Percentiles rank a stretch among this genome's conserved stretches.
phyloP scores from a whole-genome alignment of 495 filamentous ascomycete genomes.

The Platismatia glauca region DNA sequence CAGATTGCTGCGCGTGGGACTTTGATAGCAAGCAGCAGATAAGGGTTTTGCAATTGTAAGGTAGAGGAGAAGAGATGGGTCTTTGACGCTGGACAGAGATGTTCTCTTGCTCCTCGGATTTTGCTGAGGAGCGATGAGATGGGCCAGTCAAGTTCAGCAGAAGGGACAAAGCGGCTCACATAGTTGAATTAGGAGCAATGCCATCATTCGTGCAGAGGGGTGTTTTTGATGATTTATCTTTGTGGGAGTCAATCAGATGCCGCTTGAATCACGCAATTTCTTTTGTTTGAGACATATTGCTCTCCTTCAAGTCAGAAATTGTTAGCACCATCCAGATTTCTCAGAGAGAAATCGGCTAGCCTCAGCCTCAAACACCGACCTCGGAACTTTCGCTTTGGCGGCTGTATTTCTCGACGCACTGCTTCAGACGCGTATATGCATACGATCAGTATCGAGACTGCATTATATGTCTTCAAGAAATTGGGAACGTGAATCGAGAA shows the following conservation, averaged over 20 bases:
- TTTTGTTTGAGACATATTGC: too few relatives aligned
- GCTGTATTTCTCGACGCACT: neutral
- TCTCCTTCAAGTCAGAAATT: too few relatives aligned
- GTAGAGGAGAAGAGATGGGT: too few relatives aligned
- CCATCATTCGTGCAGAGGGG: neutral
- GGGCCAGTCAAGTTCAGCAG: neutral
- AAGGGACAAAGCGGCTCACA: neutral
- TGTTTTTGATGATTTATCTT: neutral
- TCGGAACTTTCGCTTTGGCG: neutral
- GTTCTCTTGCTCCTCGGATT: neutral
- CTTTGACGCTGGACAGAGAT: neutral
- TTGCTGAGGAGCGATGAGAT: neutral
- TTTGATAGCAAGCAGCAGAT: too few relatives aligned
- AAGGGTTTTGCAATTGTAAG: too few relatives aligned
- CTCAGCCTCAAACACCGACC: neutral
- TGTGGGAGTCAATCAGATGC: neutral
- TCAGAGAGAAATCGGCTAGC: neutral
- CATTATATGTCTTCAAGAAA: neutral
- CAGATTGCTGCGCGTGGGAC: too few relatives aligned
- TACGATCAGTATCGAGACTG: neutral
- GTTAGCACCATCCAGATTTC: too few relatives aligned
- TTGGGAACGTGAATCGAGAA: neutral
- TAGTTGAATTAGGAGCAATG: neutral
- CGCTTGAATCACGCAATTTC: too few relatives aligned
- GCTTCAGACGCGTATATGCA: neutral